These are phyloP conservation scores for Bruguiera parviflora DNA, from an alignment of 345 rosid species.

Conservation along the genomic window DNA sequence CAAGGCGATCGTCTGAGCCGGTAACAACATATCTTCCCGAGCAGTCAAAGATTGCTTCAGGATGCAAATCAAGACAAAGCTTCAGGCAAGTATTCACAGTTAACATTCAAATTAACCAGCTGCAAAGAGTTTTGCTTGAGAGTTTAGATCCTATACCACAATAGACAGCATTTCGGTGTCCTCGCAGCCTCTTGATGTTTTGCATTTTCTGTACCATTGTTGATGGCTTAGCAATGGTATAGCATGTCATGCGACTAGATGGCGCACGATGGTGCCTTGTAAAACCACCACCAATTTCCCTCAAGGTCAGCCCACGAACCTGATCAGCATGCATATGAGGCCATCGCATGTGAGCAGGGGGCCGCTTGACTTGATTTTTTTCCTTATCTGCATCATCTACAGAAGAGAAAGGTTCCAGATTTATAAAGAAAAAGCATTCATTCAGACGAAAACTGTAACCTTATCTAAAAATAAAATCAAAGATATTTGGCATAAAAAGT, in stretches of 20 bases:
- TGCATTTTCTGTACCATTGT: slow-evolving; percentile 96
- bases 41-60: slow-evolving; percentile 92
- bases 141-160: slow-evolving; percentile 61
- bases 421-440: slow-evolving; percentile 12
- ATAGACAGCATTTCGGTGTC: slow-evolving; percentile 97
- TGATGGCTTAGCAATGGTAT: slow-evolving; percentile 88
- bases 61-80: slow-evolving; percentile 27
- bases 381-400: slow-evolving; percentile 51
- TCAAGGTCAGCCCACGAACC: slow-evolving; percentile 77
- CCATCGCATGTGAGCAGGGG: slow-evolving; percentile 82
- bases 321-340: slow-evolving; percentile 93
- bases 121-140: not conserved
- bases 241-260: slow-evolving; percentile 88
- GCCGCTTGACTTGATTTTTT: slow-evolving; percentile 38
- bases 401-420: slow-evolving; percentile 15
- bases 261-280: slow-evolving; percentile 94
- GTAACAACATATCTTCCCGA: slow-evolving; percentile 94
- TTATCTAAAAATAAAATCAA: not conserved
- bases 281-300: slow-evolving; percentile 99
- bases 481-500: slow-evolving; percentile 15
- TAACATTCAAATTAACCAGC: too few relatives aligned
- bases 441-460: too few relatives aligned
- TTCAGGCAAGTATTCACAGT: not conserved
- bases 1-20: slow-evolving; percentile 98
- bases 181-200: slow-evolving; percentile 82